phyloP scores from a whole-genome alignment of 495 filamentous ascomycete genomes.

The Talaromyces trachyspermus region DNA sequence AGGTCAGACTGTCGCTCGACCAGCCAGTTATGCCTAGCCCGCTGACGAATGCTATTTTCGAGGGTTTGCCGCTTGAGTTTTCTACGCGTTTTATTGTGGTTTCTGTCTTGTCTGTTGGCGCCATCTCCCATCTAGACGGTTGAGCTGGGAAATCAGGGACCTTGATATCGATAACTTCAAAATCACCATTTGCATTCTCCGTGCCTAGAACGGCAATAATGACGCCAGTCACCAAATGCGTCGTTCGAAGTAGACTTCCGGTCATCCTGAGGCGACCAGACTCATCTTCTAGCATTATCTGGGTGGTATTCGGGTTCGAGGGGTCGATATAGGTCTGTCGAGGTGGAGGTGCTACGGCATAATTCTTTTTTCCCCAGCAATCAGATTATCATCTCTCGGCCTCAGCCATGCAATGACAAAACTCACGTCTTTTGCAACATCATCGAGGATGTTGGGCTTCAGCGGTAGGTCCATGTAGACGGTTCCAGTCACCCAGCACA shows the following conservation, averaged over 20 bases:
- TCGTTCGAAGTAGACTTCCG: slow-evolving; percentile 54
- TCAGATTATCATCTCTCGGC: not conserved
- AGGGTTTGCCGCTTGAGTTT: slow-evolving; percentile 19
- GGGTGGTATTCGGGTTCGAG: slow-evolving; percentile 36
- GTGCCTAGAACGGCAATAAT: slow-evolving; percentile 88
- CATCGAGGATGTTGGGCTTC: slow-evolving; percentile 95
- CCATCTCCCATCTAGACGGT: slow-evolving; percentile 63
- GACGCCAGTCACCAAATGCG: slow-evolving; percentile 80
- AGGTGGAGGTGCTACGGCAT: slow-evolving; percentile 76
- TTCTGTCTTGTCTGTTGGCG: slow-evolving; percentile 27
- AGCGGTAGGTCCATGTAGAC: slow-evolving; percentile 95
- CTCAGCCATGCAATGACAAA: slow-evolving; percentile 1
- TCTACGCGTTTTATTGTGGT: slow-evolving; percentile 36
- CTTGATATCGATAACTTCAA: slow-evolving; percentile 84
- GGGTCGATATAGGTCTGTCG: slow-evolving; percentile 63
- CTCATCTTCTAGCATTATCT: slow-evolving; percentile 90
- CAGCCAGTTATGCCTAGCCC: slow-evolving; percentile 76
- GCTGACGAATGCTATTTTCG: slow-evolving; percentile 81
- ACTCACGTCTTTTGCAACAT: slow-evolving; percentile 83
- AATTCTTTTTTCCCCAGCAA: slow-evolving; percentile 56
- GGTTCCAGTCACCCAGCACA: slow-evolving; percentile 93
- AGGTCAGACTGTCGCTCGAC: slow-evolving; percentile 59
- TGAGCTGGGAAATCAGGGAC: slow-evolving; percentile 80
- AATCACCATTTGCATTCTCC: slow-evolving; percentile 84
- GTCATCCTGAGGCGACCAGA: slow-evolving; percentile 82